phyloP scores from a whole-genome alignment of 1,139 yeast species.

The Yamadazyma atmosphaerica region DNA sequence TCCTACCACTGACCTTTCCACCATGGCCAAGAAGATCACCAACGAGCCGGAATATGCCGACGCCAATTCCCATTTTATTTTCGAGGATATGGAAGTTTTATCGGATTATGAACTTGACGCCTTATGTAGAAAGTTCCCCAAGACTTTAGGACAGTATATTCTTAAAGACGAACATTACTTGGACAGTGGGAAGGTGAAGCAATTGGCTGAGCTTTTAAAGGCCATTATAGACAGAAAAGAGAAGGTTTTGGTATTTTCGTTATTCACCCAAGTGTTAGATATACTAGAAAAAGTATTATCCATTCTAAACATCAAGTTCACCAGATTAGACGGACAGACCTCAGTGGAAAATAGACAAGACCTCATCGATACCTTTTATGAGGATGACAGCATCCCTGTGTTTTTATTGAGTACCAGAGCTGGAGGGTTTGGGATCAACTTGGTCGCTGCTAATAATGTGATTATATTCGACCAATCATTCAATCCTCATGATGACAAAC shows the following conservation, averaged over 20 bases:
- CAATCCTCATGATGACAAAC: slow-evolving; percentile 97
- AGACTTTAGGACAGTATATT: slow-evolving; percentile 54
- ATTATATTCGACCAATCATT: slow-evolving; percentile 90
- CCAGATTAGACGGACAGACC: slow-evolving; percentile 91
- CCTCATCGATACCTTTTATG: slow-evolving; percentile 84
- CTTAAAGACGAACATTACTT: slow-evolving; percentile 61
- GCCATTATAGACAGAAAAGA: slow-evolving; percentile 66
- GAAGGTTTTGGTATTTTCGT: slow-evolving; percentile 80
- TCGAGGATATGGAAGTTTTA: slow-evolving; percentile 97
- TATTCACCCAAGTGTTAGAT: slow-evolving; percentile 90
- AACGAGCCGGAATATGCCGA: slow-evolving; percentile 73
- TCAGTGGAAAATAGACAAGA: slow-evolving; percentile 92
- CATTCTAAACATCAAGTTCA: slow-evolving; percentile 64
- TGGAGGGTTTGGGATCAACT: slow-evolving; percentile 96
- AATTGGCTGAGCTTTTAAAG: slow-evolving; percentile 59
- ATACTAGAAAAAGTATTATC: slow-evolving; percentile 78
- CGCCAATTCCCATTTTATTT: slow-evolving; percentile 74
- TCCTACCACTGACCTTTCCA: slow-evolving; percentile 49
- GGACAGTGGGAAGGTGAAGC: slow-evolving; percentile 74
- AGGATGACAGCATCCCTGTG: slow-evolving; percentile 78
- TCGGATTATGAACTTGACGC: slow-evolving; percentile 82
- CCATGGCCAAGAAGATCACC: slow-evolving; percentile 80
- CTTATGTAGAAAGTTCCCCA: slow-evolving; percentile 72
- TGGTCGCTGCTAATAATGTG: slow-evolving; percentile 93
- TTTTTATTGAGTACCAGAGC: slow-evolving; percentile 92